Evolutionary conservation across 1,139 yeast species (phyloP).

Genomic region (Starmera stellimalicola): DNA sequence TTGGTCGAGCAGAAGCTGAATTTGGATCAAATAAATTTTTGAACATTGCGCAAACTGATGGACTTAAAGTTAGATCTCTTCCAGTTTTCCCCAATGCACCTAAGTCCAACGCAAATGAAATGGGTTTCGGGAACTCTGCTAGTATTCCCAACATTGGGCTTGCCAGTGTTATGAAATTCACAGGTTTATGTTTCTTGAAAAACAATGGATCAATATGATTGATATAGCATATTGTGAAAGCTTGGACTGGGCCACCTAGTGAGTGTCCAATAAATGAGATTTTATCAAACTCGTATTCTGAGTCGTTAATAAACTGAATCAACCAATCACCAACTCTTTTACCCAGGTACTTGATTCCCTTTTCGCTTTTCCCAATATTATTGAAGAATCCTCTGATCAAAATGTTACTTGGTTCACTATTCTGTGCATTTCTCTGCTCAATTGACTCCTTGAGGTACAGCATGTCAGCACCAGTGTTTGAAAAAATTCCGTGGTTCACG

Average conservation of each 20-base stretch:
- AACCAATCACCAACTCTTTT: conserved; percentile 48
- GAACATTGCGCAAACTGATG: conserved; percentile 20
- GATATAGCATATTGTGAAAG: conserved; percentile 50
- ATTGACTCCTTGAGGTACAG: conserved; percentile 50
- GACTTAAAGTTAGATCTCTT: conserved; percentile 44
- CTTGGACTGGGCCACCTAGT: conserved; percentile 25
- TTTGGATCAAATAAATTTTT: conserved; percentile 9
- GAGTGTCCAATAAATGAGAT: conserved; percentile 45
- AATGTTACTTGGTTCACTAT: conserved; percentile 29
- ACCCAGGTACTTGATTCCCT: conserved; percentile 53
- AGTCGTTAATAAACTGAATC: conserved; percentile 34
- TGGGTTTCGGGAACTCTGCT: conserved; percentile 49
- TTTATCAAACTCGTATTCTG: conserved; percentile 30
- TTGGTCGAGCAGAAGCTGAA: conserved; percentile 30
- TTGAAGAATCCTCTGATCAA: conserved; percentile 52
- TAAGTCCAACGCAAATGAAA: conserved; percentile 48
- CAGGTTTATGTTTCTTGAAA: conserved; percentile 39
- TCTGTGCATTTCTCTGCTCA: conserved; percentile 24
- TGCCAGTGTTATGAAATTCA: conserved; percentile 50
- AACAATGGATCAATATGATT: conserved; percentile 43
- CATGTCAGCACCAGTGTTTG: conserved; percentile 57
- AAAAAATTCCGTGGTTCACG: conserved; percentile 59
- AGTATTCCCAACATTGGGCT: conserved; percentile 55
- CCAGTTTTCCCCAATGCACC: conserved; percentile 61
- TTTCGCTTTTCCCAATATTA: conserved; percentile 52